These are phyloP conservation scores for Hibiscus trionum DNA, from an alignment of 345 rosid genomes.

Conservation along the genomic window DNA sequence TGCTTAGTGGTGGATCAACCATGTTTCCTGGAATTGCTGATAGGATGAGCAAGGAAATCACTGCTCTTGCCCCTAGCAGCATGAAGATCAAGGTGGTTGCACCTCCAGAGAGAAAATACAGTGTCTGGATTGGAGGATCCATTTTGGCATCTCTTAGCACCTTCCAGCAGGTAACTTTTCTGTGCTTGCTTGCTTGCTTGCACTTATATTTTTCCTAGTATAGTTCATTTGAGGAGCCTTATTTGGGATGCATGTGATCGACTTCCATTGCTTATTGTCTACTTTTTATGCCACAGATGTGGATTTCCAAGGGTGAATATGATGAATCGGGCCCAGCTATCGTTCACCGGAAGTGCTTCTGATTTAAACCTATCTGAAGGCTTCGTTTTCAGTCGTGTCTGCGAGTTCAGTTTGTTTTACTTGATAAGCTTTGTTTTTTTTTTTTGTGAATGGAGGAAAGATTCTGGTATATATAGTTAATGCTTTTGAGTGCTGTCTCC, in stretches of 20 bases:
- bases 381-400: not conserved
- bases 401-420: not conserved
- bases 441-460: not conserved
- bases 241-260: not conserved
- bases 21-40: conserved; percentile 71
- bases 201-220: not conserved
- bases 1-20: conserved; percentile 42
- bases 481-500: not conserved
- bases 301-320: not conserved
- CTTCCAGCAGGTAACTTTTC: not conserved
- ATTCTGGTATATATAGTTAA: not conserved
- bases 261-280: not conserved
- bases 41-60: conserved; percentile 74
- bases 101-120: not conserved
- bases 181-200: not conserved
- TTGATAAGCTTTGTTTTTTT: not conserved
- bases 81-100: conserved; percentile 2
- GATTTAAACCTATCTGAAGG: not conserved
- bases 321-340: not conserved
- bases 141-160: conserved; percentile 1
- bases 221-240: not conserved
- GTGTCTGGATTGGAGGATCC: not conserved
- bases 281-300: not conserved
- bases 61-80: conserved; percentile 8
- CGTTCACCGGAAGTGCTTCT: not conserved